Evolutionary conservation across 2,329 filamentous ascomycete genomes (phyloP), one percentile per base, ranked within the genome.

Genomic region (Scorias spongiosa): DNA sequence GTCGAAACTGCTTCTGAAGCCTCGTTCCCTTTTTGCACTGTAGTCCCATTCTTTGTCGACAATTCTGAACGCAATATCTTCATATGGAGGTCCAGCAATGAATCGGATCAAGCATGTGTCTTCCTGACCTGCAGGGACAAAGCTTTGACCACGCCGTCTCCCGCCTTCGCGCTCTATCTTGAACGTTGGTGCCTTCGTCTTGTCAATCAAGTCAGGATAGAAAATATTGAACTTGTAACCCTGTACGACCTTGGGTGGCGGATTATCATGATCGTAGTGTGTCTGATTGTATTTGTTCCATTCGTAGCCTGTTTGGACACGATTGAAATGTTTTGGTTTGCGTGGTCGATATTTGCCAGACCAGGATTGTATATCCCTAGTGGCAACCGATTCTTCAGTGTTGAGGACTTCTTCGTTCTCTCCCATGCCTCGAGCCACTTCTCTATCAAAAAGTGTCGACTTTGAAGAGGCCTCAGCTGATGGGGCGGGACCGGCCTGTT

Each of bases 201-300:
- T 93, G 68, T 96, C 88, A 56, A 96, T 86, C 29, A 98, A 76
- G 54, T 98, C 91, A 0, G 91, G 91, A 59, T 98, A 98, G 66
- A 98, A 98, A 42, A 98, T 89, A 66, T 98, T 96, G 73, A 98
- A 98, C 63, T 93, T 95, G 72, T 98, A 98, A 45, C 91, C 91
- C 62, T 98, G 91, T 10, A 98, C 91, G 6, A 98, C 89, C 66
- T 94, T 95, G 20, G 91, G 91, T 1, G 91, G 91, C 2, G 91
- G 91, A 57, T 96, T 95, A 60, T 96, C 89, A 62, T 95, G 86
- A 62, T 96, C 91, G 66, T 98, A 98, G 65, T 98, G 91, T 10
- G 91, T 98, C 66, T 98, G 91, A 59, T 98, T 98, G 73, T 98
- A 98, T 65, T 98, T 98, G 71, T 98, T 98, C 91, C 91, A 98